phyloP scores from a whole-genome alignment of 2,329 filamentous ascomycete species.

The Arachnomyces sp. region DNA sequence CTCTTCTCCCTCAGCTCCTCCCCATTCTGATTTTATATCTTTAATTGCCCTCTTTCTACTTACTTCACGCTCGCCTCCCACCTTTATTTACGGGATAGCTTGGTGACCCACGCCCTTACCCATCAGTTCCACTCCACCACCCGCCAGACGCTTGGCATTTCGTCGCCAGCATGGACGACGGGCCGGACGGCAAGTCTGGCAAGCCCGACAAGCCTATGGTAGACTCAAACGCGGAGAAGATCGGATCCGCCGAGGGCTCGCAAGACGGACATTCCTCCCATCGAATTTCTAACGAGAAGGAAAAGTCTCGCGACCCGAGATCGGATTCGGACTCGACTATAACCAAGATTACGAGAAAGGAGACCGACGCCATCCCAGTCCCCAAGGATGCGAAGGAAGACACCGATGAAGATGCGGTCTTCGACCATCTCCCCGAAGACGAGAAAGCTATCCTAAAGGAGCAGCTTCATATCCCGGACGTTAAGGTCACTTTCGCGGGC shows the following conservation, averaged over 20 bases:
- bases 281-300: constrained; percentile 7
- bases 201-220: no score
- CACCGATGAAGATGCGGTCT: constrained; percentile 44
- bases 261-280: constrained; percentile 5
- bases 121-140: not conserved
- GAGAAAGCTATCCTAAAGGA: constrained; percentile 60
- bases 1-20: constrained; percentile 8
- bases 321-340: constrained; percentile 19
- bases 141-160: not conserved
- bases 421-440: constrained; percentile 54
- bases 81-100: no score
- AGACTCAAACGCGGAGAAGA: no score
- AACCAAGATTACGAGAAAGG: constrained; percentile 3
- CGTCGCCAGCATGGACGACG: not conserved
- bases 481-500: constrained; percentile 55
- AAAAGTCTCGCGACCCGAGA: constrained; percentile 13
- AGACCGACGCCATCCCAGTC: constrained; percentile 11
- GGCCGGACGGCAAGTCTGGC: no score
- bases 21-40: no score
- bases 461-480: constrained; percentile 58
- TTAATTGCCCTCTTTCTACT: no score
- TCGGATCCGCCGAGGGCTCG: constrained; percentile 4
- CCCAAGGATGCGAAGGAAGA: constrained; percentile 24
- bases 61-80: no score
- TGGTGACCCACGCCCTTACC: no score